Percentiles rank a stretch among this genome's conserved stretches.
Conservation (phyloP, 2,329 filamentous ascomycete genomes). For the Colletotrichum spaethianum region DNA sequence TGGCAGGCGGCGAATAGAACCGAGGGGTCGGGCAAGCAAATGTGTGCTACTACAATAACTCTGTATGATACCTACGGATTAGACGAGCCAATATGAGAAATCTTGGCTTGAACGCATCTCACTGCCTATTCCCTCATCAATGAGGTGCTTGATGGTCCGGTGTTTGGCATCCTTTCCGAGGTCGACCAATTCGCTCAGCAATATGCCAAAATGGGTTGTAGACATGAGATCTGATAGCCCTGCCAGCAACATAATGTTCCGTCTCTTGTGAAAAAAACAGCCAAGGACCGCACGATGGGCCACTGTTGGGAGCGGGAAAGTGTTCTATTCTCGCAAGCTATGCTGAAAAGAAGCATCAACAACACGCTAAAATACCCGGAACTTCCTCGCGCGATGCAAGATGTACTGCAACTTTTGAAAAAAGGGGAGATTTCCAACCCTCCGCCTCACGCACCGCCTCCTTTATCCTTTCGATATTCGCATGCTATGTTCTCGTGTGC, state of each 20-base stretch:
- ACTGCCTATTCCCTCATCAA: too few species aligned
- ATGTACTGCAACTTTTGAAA: background rate
- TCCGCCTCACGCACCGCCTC: background rate
- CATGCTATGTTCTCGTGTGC: background rate
- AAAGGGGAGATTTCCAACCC: background rate
- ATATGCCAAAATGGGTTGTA: background rate
- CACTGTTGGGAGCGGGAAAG: background rate
- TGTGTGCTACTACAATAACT: constrained; percentile 45
- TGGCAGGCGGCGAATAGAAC: constrained; percentile 30
- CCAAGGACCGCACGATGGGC: too few species aligned
- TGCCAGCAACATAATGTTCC: too few species aligned
- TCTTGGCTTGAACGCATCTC: constrained; percentile 23
- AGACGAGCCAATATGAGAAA: constrained; percentile 46
- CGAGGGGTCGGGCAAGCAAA: constrained; percentile 31
- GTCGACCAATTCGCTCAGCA: too few species aligned
- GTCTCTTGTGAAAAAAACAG: background rate
- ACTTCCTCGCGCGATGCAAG: constrained; percentile 4
- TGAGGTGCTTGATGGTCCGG: too few species aligned
- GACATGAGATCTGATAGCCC: background rate
- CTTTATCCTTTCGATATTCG: background rate
- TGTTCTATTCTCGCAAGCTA: constrained; percentile 34
- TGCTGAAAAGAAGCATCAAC: constrained; percentile 12
- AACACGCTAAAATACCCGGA: background rate
- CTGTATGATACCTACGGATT: constrained; percentile 51
- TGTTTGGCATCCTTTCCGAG: background rate